Evolutionary conservation across 805 yeast species (phyloP), one percentile per base, ranked within the genome.

Genomic region (Sugiyamaella boreocaroliniensis): DNA sequence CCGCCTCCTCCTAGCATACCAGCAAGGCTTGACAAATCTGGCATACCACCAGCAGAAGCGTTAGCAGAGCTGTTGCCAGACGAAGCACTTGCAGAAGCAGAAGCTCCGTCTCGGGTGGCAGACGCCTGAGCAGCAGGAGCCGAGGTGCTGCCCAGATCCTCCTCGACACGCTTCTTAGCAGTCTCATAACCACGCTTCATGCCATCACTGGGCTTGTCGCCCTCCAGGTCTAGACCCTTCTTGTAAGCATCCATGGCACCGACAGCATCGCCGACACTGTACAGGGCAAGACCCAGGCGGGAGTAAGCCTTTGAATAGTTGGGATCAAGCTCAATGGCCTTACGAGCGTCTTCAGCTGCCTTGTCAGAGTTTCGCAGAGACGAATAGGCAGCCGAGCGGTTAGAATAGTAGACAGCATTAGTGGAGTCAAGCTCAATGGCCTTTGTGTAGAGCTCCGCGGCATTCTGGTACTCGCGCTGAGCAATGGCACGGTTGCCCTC

Each of bases 321-420:
- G 50, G 97, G 85, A 65, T 92, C 89, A 49, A 83, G 73, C 55
- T 79, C 77, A 53, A 89, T 82, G 43, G 99, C 96, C 51, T 75
- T 74, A 63, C 85, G 78, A 29, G 98, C 96, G 68, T 93, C 99
- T 45, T 74, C 74, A 42, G 86, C 79, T 2, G 99, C 98, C 57
- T 78, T 73, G 14, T 80, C 85, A 65, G 86, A 90, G 55, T 89
- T 74, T 57, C 81, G 78, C 29, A 79, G 64, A 5, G 96, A 87
- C 10, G 96, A 86, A 70, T 86, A 82, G 2, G 98, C 98, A 43
- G 99, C 99, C 12, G 99, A 98, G 66, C 99, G 82, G 73, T 93
- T 93, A 37, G 98, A 89, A 56, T 79, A 80, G 70, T 84, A 93
- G 18, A 93, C 87, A 15, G 90, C 89, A 67, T 89, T 89, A 15